phyloP scores from a whole-genome alignment of 2,329 filamentous ascomycete species.

The Epicoccum sorghinum region DNA sequence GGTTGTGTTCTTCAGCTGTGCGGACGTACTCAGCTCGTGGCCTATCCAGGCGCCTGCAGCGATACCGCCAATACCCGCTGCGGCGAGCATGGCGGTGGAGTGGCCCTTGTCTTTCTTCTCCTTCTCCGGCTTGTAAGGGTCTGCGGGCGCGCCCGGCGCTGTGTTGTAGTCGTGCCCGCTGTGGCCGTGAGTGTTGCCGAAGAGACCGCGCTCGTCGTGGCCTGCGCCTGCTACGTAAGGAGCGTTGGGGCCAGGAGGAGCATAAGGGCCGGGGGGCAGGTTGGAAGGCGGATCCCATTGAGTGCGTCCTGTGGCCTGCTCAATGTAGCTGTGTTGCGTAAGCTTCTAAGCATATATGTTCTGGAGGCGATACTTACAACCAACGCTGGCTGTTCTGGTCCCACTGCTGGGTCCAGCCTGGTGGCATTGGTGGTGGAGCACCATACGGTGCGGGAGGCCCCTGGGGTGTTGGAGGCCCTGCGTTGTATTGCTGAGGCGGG shows the following conservation, averaged over 20 bases:
- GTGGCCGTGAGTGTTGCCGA: conserved; percentile 36
- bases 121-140: conserved; percentile 36
- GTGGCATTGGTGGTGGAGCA: conserved; percentile 59
- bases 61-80: conserved; percentile 64
- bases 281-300: conserved; percentile 67
- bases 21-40: conserved; percentile 59
- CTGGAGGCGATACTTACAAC: conserved; percentile 40
- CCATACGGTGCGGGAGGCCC: conserved; percentile 43
- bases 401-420: conserved; percentile 68
- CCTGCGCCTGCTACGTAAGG: conserved; percentile 28
- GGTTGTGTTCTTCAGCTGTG: not conserved
- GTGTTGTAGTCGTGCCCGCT: conserved; percentile 36
- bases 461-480: conserved; percentile 32
- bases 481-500: conserved; percentile 33
- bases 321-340: conserved; percentile 58
- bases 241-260: conserved; percentile 37
- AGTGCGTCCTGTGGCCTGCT: conserved; percentile 64
- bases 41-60: conserved; percentile 65
- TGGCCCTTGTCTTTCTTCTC: conserved; percentile 51
- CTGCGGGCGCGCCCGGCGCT: conserved; percentile 28
- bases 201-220: conserved; percentile 37
- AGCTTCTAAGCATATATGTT: not conserved
- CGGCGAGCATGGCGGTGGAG: conserved; percentile 57
- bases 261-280: conserved; percentile 41
- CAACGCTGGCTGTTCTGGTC: conserved; percentile 66